phyloP scores from a whole-genome alignment of 345 rosid genomes.

The Isatis tinctoria region DNA sequence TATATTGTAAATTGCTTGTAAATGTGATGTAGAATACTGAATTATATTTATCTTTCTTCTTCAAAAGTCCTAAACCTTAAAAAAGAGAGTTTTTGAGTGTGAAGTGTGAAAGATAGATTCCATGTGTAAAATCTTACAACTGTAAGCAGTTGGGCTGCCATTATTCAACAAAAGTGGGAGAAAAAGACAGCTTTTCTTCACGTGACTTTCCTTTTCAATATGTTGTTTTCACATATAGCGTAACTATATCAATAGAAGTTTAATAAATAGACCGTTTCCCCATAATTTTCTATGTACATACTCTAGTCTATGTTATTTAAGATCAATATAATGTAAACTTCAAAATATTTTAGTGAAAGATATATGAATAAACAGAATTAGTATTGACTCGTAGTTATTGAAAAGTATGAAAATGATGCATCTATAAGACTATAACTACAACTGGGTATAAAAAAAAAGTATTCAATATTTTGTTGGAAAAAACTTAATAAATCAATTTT shows the following conservation, averaged over 20 bases:
- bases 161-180: constrained; percentile 19
- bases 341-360: background rate
- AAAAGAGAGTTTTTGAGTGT: background rate
- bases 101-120: constrained; percentile 4
- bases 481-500: background rate
- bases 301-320: background rate
- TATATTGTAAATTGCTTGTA: constrained; percentile 19
- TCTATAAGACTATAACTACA: background rate
- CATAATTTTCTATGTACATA: background rate
- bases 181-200: constrained; percentile 13
- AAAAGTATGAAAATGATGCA: background rate
- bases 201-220: background rate
- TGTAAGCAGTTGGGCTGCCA: constrained; percentile 25
- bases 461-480: background rate
- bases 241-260: background rate
- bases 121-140: constrained; percentile 18
- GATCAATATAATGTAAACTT: background rate
- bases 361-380: background rate
- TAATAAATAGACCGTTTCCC: background rate
- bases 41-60: background rate
- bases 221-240: background rate
- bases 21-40: constrained; percentile 4
- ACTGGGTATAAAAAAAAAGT: background rate
- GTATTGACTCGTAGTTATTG: background rate
- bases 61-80: background rate